These are phyloP conservation scores for Fusarium virguliforme DNA, from an alignment of 2,329 filamentous ascomycete genomes.

Conservation along the genomic window DNA sequence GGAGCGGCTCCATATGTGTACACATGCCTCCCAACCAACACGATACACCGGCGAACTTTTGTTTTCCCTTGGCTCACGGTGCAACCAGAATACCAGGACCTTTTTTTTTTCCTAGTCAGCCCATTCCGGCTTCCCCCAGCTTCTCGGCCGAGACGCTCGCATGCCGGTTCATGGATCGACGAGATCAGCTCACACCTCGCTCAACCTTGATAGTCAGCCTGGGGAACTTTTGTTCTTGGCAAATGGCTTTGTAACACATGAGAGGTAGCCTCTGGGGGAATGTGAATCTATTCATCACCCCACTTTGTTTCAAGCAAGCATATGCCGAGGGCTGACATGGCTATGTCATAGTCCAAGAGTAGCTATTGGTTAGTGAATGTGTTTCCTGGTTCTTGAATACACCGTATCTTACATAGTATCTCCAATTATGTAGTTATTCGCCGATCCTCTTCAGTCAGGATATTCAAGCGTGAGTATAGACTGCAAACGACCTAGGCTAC, in stretches of 20 bases:
- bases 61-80: constrained; percentile 28
- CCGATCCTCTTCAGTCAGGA: not conserved
- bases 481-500: not conserved
- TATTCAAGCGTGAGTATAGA: not conserved
- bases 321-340: not conserved
- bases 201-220: constrained; percentile 6
- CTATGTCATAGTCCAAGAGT: not conserved
- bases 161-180: not conserved
- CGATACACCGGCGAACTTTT: constrained; percentile 43
- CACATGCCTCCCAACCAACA: constrained; percentile 9
- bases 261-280: not conserved
- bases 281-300: not conserved
- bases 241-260: constrained; percentile 6
- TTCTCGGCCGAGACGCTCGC: constrained; percentile 22
- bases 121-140: constrained; percentile 26
- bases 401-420: not conserved
- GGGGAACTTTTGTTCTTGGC: constrained; percentile 8
- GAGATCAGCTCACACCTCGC: not conserved
- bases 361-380: not conserved
- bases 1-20: constrained; percentile 27
- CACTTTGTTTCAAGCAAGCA: not conserved
- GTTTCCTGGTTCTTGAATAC: not conserved
- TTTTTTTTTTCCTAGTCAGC: constrained; percentile 28
- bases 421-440: not conserved
- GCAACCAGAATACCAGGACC: constrained; percentile 36